Percentiles rank a stretch among this genome's conserved stretches.
These are phyloP conservation scores for Xylaria sp. DNA, from an alignment of 2,329 filamentous ascomycete genomes.

Conservation along the genomic window DNA sequence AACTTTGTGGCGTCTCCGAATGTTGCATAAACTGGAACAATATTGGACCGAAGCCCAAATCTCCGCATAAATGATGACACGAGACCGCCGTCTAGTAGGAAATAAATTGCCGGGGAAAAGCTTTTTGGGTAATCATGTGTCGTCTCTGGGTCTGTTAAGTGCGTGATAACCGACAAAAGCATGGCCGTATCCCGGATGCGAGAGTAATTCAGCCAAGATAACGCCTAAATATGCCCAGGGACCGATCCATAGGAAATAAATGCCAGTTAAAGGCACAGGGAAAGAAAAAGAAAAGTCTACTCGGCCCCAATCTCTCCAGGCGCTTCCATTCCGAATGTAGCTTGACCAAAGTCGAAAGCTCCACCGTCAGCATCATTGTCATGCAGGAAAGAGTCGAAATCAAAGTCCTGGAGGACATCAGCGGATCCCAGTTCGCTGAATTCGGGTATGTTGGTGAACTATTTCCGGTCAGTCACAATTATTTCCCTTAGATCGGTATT, in stretches of 20 bases:
- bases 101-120: constrained; percentile 21
- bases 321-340: constrained; percentile 60
- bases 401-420: constrained; percentile 70
- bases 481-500: not conserved
- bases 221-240: constrained; percentile 42
- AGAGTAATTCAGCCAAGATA: constrained; percentile 39
- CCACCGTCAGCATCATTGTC: constrained; percentile 56
- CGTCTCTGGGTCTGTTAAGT: constrained; percentile 36
- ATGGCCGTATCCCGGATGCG: constrained; percentile 41
- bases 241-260: constrained; percentile 26
- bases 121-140: constrained; percentile 39
- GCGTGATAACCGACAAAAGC: constrained; percentile 34
- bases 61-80: constrained; percentile 10
- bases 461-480: constrained; percentile 28
- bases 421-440: constrained; percentile 56
- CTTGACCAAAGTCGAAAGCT: constrained; percentile 61
- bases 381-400: constrained; percentile 72
- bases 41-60: not conserved
- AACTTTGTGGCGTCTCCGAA: not conserved
- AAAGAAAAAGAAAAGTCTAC: too few relatives aligned
- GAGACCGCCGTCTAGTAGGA: constrained; percentile 17
- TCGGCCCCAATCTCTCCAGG: constrained; percentile 63
- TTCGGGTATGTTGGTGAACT: constrained; percentile 54
- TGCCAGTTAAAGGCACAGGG: constrained; percentile 5
- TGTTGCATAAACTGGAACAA: not conserved